Percentiles rank a stretch among this genome's conserved stretches.
These are phyloP conservation scores for Fibroporia radiculosa DNA, from an alignment of 768 basidiomycete genomes.

Conservation along the genomic window DNA sequence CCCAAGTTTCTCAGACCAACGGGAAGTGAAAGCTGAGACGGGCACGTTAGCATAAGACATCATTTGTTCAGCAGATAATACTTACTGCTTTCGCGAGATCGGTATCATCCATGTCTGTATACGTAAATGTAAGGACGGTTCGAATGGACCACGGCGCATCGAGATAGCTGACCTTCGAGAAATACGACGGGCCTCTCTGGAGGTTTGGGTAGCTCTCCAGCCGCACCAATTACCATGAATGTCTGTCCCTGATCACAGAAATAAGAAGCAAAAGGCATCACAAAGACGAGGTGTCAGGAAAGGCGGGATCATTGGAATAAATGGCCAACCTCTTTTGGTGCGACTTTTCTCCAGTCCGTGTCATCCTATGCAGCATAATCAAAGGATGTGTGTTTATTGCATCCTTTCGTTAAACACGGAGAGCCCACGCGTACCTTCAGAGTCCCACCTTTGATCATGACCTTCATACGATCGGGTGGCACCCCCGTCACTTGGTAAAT, in stretches of 20 bases:
- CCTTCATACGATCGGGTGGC: constrained; percentile 89
- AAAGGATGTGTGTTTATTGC: not conserved
- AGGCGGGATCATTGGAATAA: not conserved
- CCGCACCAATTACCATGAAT: constrained; percentile 90
- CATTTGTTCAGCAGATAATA: no score
- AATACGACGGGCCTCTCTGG: constrained; percentile 76
- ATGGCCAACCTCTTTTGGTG: constrained; percentile 63
- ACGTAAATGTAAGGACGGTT: not conserved
- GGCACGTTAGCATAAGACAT: no score
- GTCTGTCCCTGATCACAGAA: constrained; percentile 69
- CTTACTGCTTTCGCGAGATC: constrained; percentile 75
- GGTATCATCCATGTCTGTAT: constrained; percentile 71
- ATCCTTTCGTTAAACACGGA: not conserved
- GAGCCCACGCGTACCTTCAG: constrained; percentile 57
- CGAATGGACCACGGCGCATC: not conserved
- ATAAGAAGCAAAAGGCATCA: no score
- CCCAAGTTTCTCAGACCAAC: constrained; percentile 83
- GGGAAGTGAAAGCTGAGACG: constrained; percentile 67
- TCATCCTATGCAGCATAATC: constrained; percentile 55
- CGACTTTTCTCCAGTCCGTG: constrained; percentile 77
- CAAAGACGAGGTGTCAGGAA: not conserved
- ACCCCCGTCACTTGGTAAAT: constrained; percentile 81
- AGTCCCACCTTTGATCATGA: constrained; percentile 90
- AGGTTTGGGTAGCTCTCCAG: constrained; percentile 86
- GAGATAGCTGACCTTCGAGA: constrained; percentile 57